Evolutionary conservation across 257 asterid species (phyloP).

Genomic region (Sherardia arvensis): DNA sequence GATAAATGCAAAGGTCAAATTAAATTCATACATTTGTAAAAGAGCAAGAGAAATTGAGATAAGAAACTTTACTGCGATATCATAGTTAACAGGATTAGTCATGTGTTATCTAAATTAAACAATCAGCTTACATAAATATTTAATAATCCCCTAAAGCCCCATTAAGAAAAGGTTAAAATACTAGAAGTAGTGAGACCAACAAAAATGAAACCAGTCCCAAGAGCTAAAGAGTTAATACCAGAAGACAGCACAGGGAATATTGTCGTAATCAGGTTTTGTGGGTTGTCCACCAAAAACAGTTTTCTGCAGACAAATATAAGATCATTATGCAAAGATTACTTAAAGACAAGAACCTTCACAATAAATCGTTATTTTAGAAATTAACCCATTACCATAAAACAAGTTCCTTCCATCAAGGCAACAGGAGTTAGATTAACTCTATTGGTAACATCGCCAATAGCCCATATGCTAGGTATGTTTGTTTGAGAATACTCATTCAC

Average conservation of each 20-base stretch:
- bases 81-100: not conserved
- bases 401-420: constrained; percentile 95
- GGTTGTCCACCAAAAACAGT: constrained; percentile 91
- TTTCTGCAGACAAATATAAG: constrained; percentile 48
- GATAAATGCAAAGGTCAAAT: constrained; percentile 8
- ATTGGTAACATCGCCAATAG: constrained; percentile 88
- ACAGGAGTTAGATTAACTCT: constrained; percentile 96
- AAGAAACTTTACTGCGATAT: not conserved
- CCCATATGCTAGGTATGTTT: constrained; percentile 95
- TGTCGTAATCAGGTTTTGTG: constrained; percentile 50
- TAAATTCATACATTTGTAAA: not conserved
- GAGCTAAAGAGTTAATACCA: constrained; percentile 40
- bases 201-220: not conserved
- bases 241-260: constrained; percentile 89
- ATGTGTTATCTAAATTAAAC: not conserved
- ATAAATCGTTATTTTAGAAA: not conserved
- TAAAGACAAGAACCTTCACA: not conserved
- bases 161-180: not conserved
- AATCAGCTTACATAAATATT: not conserved
- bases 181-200: not conserved
- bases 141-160: not conserved
- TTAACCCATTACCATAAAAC: constrained; percentile 51
- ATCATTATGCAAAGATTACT: not conserved
- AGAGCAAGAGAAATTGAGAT: not conserved
- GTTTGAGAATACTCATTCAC: constrained; percentile 76